Evolutionary conservation across 495 filamentous ascomycete genomes (phyloP).

Genomic region (Penicillium silybi): DNA sequence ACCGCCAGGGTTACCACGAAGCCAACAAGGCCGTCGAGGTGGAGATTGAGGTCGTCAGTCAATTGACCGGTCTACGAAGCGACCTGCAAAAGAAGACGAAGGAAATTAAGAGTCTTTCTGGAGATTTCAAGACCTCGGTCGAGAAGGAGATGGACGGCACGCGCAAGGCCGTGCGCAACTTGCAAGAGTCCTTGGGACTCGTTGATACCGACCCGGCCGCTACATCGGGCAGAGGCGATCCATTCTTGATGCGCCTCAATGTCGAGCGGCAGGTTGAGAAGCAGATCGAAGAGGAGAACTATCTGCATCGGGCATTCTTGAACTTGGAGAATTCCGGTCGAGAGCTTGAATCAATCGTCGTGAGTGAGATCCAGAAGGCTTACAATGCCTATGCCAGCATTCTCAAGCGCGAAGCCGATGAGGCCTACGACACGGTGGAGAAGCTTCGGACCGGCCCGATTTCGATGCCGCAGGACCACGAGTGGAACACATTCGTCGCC

Average conservation of each 20-base stretch:
- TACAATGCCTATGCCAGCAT: conserved; percentile 91
- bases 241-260: conserved; percentile 76
- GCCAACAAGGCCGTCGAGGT: conserved; percentile 88
- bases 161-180: conserved; percentile 63
- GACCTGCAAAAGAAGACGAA: conserved; percentile 95
- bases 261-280: conserved; percentile 86
- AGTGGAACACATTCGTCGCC: conserved; percentile 83
- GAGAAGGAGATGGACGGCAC: conserved; percentile 54
- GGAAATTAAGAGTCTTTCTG: conserved; percentile 87
- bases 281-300: conserved; percentile 96
- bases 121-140: conserved; percentile 86
- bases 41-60: conserved; percentile 83
- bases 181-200: conserved; percentile 76
- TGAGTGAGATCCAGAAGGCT: conserved; percentile 94
- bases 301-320: conserved; percentile 87
- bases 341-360: conserved; percentile 91
- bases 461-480: conserved; percentile 82
- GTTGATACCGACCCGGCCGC: conserved; percentile 71
- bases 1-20: conserved; percentile 75
- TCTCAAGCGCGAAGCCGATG: conserved; percentile 82
- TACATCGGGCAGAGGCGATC: conserved; percentile 81
- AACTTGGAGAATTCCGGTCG: conserved; percentile 93
- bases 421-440: conserved; percentile 71
- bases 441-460: conserved; percentile 81
- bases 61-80: conserved; percentile 76